These are phyloP conservation scores for Neofusicoccum parvum DNA, from an alignment of 2,329 filamentous ascomycete species.

Conservation along the genomic window DNA sequence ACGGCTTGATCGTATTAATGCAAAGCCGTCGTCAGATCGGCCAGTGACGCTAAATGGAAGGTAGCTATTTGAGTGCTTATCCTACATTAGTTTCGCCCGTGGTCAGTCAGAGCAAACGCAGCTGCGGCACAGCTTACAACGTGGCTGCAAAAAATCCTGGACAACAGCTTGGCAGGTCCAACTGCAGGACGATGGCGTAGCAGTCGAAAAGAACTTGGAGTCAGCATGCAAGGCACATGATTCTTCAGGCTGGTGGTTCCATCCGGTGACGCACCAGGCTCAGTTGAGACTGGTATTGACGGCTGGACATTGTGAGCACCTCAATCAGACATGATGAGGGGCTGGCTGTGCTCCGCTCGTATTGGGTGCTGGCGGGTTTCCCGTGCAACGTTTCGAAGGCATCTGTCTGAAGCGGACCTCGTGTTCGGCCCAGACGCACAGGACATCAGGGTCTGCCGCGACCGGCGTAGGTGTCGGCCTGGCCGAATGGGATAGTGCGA, in stretches of 20 bases:
- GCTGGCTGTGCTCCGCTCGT: not conserved
- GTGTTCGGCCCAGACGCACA: not conserved
- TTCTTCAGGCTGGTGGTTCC: not conserved
- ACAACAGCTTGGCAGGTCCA: not conserved
- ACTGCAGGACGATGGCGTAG: not conserved
- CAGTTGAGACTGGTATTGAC: not conserved
- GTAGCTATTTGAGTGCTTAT: not conserved
- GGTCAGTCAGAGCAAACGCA: not conserved
- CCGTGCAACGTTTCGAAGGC: constrained; percentile 1
- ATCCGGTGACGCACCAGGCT: not conserved
- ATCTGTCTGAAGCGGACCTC: not conserved
- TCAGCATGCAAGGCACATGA: not conserved
- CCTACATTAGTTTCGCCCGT: not conserved
- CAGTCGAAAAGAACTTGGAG: not conserved
- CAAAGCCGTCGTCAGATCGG: not conserved
- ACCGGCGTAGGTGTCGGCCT: not conserved
- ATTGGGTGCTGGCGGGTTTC: not conserved
- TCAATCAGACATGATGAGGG: not conserved
- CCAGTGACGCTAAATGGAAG: not conserved
- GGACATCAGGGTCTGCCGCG: constrained; percentile 5
- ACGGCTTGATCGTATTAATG: constrained; percentile 1
- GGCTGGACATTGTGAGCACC: not conserved
- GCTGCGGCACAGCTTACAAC: constrained; percentile 13
- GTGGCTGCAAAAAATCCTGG: not conserved
- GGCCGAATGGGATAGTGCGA: not conserved